phyloP scores from a whole-genome alignment of 306 rosid genomes.

The Rosa rugosa region DNA sequence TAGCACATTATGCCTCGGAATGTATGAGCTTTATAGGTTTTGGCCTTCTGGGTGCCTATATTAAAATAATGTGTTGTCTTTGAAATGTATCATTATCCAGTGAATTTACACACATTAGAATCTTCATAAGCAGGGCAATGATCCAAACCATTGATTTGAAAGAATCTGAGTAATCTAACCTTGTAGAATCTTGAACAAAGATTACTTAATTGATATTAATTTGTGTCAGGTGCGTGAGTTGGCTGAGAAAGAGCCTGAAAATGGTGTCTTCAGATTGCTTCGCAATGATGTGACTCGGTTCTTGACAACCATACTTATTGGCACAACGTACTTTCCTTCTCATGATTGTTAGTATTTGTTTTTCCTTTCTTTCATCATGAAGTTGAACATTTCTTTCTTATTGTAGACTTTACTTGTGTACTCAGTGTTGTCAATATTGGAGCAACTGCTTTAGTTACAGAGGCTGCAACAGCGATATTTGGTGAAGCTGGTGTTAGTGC shows the following conservation, averaged over 20 bases:
- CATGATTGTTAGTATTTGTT: constrained; percentile 18
- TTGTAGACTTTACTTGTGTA: constrained; percentile 38
- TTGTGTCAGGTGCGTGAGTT: constrained; percentile 66
- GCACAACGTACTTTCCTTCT: constrained; percentile 84
- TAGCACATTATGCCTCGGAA: constrained; percentile 97
- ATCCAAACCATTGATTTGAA: constrained; percentile 4
- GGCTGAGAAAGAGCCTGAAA: constrained; percentile 90
- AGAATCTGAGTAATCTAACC: neutral
- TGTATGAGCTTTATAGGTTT: constrained; percentile 34
- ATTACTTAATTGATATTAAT: constrained; percentile 28
- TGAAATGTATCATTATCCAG: neutral
- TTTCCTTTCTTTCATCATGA: constrained; percentile 17
- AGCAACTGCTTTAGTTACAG: constrained; percentile 93
- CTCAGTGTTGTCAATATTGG: constrained; percentile 93
- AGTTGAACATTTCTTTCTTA: constrained; percentile 40
- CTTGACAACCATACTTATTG: constrained; percentile 95
- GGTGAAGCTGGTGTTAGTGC: constrained; percentile 99
- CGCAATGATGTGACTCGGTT: constrained; percentile 87
- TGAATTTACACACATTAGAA: neutral
- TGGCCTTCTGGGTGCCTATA: neutral
- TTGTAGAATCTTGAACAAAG: constrained; percentile 18
- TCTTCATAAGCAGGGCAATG: neutral
- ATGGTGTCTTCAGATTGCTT: constrained; percentile 87
- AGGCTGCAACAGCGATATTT: constrained; percentile 89
- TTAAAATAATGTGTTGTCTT: neutral